Base-by-base conservation (phyloP, 139 green algal species). In the Astrephomene gubernaculifera region DNA sequence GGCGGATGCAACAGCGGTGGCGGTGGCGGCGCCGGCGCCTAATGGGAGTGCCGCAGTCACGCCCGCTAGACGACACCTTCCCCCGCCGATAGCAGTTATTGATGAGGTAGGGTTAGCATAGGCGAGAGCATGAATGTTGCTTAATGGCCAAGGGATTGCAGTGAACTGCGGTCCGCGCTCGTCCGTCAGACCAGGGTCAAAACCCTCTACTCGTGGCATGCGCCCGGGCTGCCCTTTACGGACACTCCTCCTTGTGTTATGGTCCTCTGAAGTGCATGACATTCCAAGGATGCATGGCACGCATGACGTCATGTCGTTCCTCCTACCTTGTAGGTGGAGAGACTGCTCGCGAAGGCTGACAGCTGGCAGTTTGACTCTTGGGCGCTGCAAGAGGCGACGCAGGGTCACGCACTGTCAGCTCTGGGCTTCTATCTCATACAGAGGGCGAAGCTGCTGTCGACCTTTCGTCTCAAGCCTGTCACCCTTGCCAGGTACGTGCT, bases 361-460 rank as follows among this genome's bases (percentile, higher is more conserved):
- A 14, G 83, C 27, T 92, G 79, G 86, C 49, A 88, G 25, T 93
- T 90, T 64, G 82, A 93, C 61, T 87, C 79, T 1, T 93, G 90
- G 63, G 57, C 43, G 53, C 78, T 93, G 71, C 61, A 74, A 33
- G 84, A 88, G 44, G 74, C 79, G 5, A 92, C 81, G 0, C 31
- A 74, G 36, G 90, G 87, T 1, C 83, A 87, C 33, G 82, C 90
- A 41, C 78, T 92, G 35, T 87, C 69, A 54, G 69, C 70, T 0
- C 33, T 88, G 64, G 67, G 63, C n/a, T 88, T 80, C 84, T 88
- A 65, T 65, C 74, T 93, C 22, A 68, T 93, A 1, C 35, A 85
- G 52, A 80, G 70, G 29, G 71, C 61, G 1, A 71, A 69, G 45
- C 57, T 93, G 8, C 64, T 87, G 27, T 43, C 61, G 35, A 53